Conservation (phyloP, 805 yeast species). For the Hanseniaspora occidentalis region DNA sequence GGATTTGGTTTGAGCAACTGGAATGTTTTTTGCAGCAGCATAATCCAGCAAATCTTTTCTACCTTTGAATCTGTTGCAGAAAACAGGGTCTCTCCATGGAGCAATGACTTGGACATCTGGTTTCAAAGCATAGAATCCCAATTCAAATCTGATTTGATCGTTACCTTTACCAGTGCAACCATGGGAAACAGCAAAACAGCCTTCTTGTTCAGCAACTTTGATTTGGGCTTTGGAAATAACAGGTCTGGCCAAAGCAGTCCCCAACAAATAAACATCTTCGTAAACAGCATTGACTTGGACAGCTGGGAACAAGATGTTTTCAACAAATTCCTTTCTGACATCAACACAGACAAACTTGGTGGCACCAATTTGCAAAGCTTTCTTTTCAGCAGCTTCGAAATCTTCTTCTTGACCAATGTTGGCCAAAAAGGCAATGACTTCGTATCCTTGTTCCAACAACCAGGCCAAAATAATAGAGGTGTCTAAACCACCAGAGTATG, state of each 20-base stretch:
- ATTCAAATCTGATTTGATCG: slow-evolving; percentile 97
- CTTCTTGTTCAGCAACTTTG: slow-evolving; percentile 90
- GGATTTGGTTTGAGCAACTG: slow-evolving; percentile 94
- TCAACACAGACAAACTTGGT: slow-evolving; percentile 89
- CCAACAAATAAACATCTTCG: slow-evolving; percentile 92
- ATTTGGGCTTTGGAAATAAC: slow-evolving; percentile 98
- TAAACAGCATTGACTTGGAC: slow-evolving; percentile 95
- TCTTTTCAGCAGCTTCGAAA: slow-evolving; percentile 91
- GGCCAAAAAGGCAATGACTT: slow-evolving; percentile 96
- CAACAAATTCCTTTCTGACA: slow-evolving; percentile 90
- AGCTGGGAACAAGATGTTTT: slow-evolving; percentile 86
- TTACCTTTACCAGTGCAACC: slow-evolving; percentile 99
- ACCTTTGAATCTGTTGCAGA: slow-evolving; percentile 93
- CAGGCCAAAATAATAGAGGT: slow-evolving; percentile 97
- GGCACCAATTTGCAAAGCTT: slow-evolving; percentile 95
- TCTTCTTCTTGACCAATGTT: slow-evolving; percentile 99
- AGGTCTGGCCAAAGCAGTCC: slow-evolving; percentile 98
- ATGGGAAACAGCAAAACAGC: slow-evolving; percentile 96
- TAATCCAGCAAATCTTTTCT: slow-evolving; percentile 92
- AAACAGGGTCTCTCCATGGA: slow-evolving; percentile 97
- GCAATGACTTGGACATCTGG: slow-evolving; percentile 96
- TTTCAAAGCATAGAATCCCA: slow-evolving; percentile 92
- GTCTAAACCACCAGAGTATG: slow-evolving; percentile 98
- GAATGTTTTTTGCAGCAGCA: slow-evolving; percentile 84
- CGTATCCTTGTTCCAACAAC: slow-evolving; percentile 96